Evolutionary conservation across 495 filamentous ascomycete genomes (phyloP).

Genomic region (Paragyromitra xinjiangensis): DNA sequence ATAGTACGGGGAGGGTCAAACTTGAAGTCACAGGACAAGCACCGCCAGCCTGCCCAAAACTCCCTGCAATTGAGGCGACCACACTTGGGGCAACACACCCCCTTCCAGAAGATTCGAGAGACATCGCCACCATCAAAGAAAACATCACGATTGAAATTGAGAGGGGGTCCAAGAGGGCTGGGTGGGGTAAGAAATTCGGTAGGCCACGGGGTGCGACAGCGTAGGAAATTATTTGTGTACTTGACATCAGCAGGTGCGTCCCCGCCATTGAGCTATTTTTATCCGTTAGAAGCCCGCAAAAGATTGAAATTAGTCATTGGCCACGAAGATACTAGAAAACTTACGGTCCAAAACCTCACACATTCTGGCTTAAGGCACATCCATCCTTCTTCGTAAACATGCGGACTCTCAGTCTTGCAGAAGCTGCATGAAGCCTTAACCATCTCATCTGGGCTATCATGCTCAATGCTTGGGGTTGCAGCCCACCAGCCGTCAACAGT

Average conservation of each 20-base stretch:
- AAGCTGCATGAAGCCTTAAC: conserved; percentile 59
- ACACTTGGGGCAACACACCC: conserved; percentile 79
- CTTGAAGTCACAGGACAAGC: conserved; percentile 63
- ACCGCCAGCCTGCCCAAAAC: conserved; percentile 73
- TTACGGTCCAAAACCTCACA: conserved; percentile 65
- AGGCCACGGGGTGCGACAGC: conserved; percentile 60
- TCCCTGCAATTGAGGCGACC: conserved; percentile 69
- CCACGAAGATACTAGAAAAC: background rate
- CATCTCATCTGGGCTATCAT: conserved; percentile 59
- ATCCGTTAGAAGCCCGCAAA: conserved; percentile 20
- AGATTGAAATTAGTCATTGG: conserved; percentile 35
- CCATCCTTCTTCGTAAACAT: conserved; percentile 70
- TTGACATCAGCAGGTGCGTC: conserved; percentile 59
- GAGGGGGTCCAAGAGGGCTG: conserved; percentile 59
- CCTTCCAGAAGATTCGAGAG: conserved; percentile 64
- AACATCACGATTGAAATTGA: conserved; percentile 55
- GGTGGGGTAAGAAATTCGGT: conserved; percentile 60
- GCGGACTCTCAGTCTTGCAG: conserved; percentile 60
- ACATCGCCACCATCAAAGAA: conserved; percentile 53
- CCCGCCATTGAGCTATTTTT: conserved; percentile 46
- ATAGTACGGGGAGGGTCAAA: conserved; percentile 58
- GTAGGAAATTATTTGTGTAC: conserved; percentile 70
- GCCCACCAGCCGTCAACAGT: conserved; percentile 75
- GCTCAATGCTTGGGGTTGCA: conserved; percentile 44
- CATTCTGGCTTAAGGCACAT: conserved; percentile 73